Evolutionary conservation across 805 yeast genomes (phyloP), one percentile per base, ranked within the genome.

Genomic region (Soucietia sequanensis): DNA sequence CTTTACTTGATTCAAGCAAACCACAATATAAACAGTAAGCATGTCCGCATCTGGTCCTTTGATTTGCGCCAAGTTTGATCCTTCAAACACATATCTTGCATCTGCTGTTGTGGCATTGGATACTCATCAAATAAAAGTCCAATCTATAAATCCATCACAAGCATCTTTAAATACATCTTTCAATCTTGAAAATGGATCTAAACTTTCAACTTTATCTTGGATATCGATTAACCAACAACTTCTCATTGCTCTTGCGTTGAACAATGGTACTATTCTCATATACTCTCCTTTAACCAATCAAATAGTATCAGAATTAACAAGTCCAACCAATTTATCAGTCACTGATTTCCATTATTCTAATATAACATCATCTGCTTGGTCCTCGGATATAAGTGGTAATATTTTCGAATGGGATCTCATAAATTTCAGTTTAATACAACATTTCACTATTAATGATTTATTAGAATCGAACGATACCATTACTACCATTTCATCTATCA

Each of bases 231-330:
- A 74, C 42, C 63, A 72, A 19, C 67, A 68, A 34, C 22, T 18
- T 8, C 57, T 75, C 10, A 57, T 85, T 11, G 77, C 82, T 4
- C 49, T 87, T 25, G 84, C 88, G 24, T 68, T 84, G 42, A 78
- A 75, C 38, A 76, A 72, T 33, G 95, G 95, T 13, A 57, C 74
- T 8, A 58, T 82, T 1, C 60, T 82, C 46, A 51, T 86, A 8
- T 87, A 80, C 54, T 78, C 90, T 1, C 93, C 95, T 1, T 56
- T 75, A 22, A 70, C 75, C 15, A 80, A 80, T 44, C 74, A 77
- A 37, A 63, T 84, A 1, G 52, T 80, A 6, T 62, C 72, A 3
- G 81, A 71, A 38, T 59, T 85, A 26, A 58, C 62, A 13, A 69
- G 75, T 14, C 69, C 76, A 9, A 35, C 51, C 23, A 65, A 72